Percentiles rank a stretch among this genome's conserved stretches.
Evolutionary conservation across 257 asterid species (phyloP).

Genomic region (Solanum appendiculatum): DNA sequence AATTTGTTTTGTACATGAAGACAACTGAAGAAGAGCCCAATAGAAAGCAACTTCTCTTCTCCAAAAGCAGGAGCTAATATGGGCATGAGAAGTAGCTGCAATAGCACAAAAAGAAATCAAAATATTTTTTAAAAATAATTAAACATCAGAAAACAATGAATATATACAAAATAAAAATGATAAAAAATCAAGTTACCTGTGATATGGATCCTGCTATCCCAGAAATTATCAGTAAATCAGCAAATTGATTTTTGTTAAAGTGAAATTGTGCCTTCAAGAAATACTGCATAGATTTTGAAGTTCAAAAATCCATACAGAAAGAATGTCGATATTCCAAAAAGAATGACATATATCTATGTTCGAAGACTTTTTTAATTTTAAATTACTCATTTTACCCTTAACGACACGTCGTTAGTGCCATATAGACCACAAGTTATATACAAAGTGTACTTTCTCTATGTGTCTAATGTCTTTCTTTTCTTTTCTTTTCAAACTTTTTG

Average conservation of each 20-base stretch:
- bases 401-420: background rate
- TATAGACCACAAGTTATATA: background rate
- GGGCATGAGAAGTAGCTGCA: conserved; percentile 82
- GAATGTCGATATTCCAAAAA: background rate
- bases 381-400: background rate
- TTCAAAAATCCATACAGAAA: background rate
- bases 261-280: conserved; percentile 85
- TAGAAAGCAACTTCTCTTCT: conserved; percentile 69
- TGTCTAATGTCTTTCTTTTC: background rate
- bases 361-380: background rate
- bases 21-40: conserved; percentile 62
- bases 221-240: conserved; percentile 71
- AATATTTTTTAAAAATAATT: background rate
- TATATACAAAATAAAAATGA: background rate
- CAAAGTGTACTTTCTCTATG: background rate
- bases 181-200: conserved; percentile 37
- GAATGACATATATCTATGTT: background rate
- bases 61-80: conserved; percentile 58
- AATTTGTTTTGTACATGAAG: conserved; percentile 33
- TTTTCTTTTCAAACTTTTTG: background rate
- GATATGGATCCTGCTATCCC: conserved; percentile 79
- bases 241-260: conserved; percentile 81
- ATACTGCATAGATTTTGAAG: conserved; percentile 34
- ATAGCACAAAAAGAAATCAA: background rate
- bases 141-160: background rate